These are phyloP conservation scores for Phytophthora multivora DNA, from an alignment of 352 stramenopile species.

Conservation along the genomic window DNA sequence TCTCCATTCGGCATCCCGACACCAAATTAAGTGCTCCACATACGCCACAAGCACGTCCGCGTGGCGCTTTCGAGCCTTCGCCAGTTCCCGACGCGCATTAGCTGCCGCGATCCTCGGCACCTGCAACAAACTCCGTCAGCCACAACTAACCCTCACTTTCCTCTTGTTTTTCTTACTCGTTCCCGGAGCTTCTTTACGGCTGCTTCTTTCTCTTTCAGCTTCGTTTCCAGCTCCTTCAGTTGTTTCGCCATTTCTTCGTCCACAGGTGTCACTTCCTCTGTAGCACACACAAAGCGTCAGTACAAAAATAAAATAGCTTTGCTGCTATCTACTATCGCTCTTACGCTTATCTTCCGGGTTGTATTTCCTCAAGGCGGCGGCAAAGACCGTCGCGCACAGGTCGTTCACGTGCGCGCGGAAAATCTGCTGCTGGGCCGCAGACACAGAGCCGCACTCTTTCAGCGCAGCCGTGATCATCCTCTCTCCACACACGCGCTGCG, in stretches of 20 bases:
- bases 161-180: slow-evolving; percentile 29
- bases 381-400: slow-evolving; percentile 76
- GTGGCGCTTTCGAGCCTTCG: slow-evolving; percentile 59
- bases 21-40: slow-evolving; percentile 16
- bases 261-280: slow-evolving; percentile 69
- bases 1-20: not conserved
- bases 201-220: slow-evolving; percentile 58
- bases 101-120: slow-evolving; percentile 59
- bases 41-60: slow-evolving; percentile 57
- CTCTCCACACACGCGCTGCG: slow-evolving; percentile 65
- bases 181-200: slow-evolving; percentile 63
- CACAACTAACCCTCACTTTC: not conserved
- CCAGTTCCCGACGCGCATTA: slow-evolving; percentile 55
- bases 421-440: slow-evolving; percentile 68
- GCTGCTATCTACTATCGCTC: slow-evolving; percentile 1
- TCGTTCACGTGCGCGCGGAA: slow-evolving; percentile 79
- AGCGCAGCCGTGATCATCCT: slow-evolving; percentile 58
- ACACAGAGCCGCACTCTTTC: slow-evolving; percentile 53
- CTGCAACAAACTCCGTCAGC: slow-evolving; percentile 19
- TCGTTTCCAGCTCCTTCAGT: slow-evolving; percentile 53
- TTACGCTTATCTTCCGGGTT: slow-evolving; percentile 67
- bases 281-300: not conserved
- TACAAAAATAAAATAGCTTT: not conserved
- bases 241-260: slow-evolving; percentile 50
- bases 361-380: slow-evolving; percentile 68